Conservation (phyloP, 495 filamentous ascomycete species). For the Neurospora sp. region DNA sequence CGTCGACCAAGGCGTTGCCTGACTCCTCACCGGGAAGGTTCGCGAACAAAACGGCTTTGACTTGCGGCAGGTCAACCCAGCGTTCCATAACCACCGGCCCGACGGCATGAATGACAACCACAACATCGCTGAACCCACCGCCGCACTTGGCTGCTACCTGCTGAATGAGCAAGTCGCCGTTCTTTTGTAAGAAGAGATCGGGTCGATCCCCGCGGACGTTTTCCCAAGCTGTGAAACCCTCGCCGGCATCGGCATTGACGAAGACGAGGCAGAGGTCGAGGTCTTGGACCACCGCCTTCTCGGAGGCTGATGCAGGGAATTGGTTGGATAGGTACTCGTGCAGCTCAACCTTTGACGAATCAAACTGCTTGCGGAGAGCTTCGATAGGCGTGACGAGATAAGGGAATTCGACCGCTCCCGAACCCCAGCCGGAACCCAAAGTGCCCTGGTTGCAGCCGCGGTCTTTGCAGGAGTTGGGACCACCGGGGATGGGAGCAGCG, state of each 20-base stretch:
- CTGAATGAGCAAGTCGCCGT: slow-evolving; percentile 62
- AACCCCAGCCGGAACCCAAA: slow-evolving; percentile 80
- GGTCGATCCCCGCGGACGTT: slow-evolving; percentile 73
- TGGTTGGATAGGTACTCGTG: slow-evolving; percentile 52
- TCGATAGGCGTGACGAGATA: slow-evolving; percentile 65
- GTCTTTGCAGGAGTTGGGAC: neutral
- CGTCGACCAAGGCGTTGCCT: slow-evolving; percentile 72
- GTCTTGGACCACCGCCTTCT: slow-evolving; percentile 24
- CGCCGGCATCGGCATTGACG: slow-evolving; percentile 51
- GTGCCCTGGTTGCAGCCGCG: slow-evolving; percentile 71
- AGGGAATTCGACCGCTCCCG: slow-evolving; percentile 78
- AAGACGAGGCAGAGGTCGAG: slow-evolving; percentile 64
- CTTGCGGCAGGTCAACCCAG: slow-evolving; percentile 69
- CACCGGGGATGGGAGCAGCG: slow-evolving; percentile 54
- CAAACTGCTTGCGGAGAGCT: slow-evolving; percentile 53
- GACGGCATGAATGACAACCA: slow-evolving; percentile 86
- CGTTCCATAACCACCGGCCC: slow-evolving; percentile 77
- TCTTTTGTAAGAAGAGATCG: slow-evolving; percentile 67
- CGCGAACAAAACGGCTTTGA: slow-evolving; percentile 77
- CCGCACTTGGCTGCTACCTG: slow-evolving; percentile 63
- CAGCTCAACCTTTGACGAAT: slow-evolving; percentile 47
- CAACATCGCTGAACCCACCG: slow-evolving; percentile 49
- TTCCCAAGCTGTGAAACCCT: slow-evolving; percentile 52
- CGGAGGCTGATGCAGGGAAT: slow-evolving; percentile 8
- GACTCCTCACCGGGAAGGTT: slow-evolving; percentile 88